Evolutionary conservation across 2,329 filamentous ascomycete species (phyloP).

Genomic region (Trichoderma simmonsii): DNA sequence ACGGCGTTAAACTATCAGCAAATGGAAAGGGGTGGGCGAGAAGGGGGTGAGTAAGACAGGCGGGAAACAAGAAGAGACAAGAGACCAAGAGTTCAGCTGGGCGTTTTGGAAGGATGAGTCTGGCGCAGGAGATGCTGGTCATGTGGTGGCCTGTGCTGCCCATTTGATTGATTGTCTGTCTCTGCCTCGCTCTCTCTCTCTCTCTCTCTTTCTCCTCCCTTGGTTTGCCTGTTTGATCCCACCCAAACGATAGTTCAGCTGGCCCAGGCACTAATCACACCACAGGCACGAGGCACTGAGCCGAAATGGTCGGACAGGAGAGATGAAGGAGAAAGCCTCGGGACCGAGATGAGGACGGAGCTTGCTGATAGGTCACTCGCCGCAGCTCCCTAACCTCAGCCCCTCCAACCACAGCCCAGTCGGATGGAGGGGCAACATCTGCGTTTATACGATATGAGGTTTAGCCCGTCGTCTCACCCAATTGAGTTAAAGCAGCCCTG

Average conservation of each 20-base stretch:
- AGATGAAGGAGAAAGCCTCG: slow-evolving; percentile 8
- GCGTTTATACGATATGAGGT: not conserved
- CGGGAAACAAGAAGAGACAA: not conserved
- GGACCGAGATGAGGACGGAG: slow-evolving; percentile 2
- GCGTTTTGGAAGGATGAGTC: slow-evolving; percentile 2
- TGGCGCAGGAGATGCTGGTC: slow-evolving; percentile 10
- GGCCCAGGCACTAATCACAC: not conserved
- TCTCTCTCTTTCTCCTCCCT: not conserved
- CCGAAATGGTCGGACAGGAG: slow-evolving; percentile 3
- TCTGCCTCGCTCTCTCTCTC: not conserved
- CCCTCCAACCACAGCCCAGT: not conserved
- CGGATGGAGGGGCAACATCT: slow-evolving; percentile 5
- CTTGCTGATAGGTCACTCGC: not conserved
- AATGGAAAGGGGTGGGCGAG: not conserved
- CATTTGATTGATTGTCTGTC: not conserved
- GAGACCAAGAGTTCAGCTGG: not conserved
- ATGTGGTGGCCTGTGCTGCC: not conserved
- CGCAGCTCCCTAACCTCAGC: not conserved
- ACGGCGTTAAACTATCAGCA: not conserved
- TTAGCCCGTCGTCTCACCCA: not conserved
- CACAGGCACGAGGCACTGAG: not conserved
- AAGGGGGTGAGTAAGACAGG: not conserved
- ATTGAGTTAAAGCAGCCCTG: slow-evolving; percentile 15
- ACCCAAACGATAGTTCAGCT: slow-evolving; percentile 2
- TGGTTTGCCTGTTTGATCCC: not conserved